A percentile compares a stretch with the other conserved stretches of the same genome.
phyloP scores from a whole-genome alignment of 2,329 filamentous ascomycete species.

The Aureobasidium sp. region DNA sequence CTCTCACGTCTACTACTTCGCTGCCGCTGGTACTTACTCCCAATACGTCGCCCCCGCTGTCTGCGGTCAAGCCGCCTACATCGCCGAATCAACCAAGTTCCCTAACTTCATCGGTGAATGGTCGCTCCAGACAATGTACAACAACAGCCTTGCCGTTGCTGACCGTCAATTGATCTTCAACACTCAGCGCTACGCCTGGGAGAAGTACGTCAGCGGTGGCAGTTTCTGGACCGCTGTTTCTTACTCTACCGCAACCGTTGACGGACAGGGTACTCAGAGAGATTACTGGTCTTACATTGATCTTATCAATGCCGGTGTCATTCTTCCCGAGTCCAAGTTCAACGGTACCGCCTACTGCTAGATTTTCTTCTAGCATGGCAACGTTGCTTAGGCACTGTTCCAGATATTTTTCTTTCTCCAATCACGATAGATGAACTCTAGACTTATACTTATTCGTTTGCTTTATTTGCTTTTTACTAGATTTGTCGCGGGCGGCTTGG shows the following conservation, averaged over 20 bases:
- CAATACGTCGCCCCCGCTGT: constrained; percentile 19
- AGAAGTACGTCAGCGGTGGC: constrained; percentile 29
- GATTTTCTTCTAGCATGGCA: not conserved
- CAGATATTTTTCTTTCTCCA: not conserved
- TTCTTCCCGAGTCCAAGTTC: constrained; percentile 7
- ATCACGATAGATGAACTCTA: not conserved
- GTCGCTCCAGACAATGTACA: constrained; percentile 25
- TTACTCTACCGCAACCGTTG: constrained; percentile 12
- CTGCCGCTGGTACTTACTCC: constrained; percentile 17
- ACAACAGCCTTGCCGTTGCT: constrained; percentile 26
- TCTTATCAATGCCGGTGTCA: constrained; percentile 16
- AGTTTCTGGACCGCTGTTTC: constrained; percentile 23
- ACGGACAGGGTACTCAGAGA: constrained; percentile 18
- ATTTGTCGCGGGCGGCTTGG: not conserved
- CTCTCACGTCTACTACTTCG: constrained; percentile 26
- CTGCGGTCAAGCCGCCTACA: constrained; percentile 20
- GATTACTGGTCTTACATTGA: constrained; percentile 20
- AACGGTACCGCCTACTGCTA: constrained; percentile 17
- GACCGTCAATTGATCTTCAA: constrained; percentile 26
- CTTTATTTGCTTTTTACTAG: not conserved
- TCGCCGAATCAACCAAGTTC: constrained; percentile 20
- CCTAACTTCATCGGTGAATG: constrained; percentile 29
- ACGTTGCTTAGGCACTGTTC: no score
- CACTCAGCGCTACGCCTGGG: constrained; percentile 29
- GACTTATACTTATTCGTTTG: not conserved